Conservation (phyloP, 208 protist genomes). For the Trypanosoma caninum region DNA sequence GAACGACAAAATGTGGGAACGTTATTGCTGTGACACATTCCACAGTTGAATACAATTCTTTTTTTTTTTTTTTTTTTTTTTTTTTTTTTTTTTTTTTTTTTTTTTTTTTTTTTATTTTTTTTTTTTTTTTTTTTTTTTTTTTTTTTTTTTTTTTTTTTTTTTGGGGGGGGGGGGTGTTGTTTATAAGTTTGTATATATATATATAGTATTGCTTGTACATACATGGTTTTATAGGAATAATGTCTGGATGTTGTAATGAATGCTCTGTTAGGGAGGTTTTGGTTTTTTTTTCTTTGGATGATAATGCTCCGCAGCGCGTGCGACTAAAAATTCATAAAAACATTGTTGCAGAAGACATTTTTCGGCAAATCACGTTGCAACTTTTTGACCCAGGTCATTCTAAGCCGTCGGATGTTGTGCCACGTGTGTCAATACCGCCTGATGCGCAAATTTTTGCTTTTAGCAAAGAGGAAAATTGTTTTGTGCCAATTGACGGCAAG, state of each 20-base stretch:
- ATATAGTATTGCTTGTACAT: too few relatives aligned
- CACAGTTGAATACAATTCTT: neutral
- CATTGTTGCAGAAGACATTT: conserved; percentile 17
- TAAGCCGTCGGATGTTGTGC: neutral
- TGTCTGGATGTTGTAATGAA: conserved; percentile 6
- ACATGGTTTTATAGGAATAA: neutral
- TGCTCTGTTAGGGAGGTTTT: conserved; percentile 25
- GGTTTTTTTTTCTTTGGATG: conserved; percentile 23
- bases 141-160: neutral
- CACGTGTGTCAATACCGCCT: neutral
- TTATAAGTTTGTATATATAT: neutral
- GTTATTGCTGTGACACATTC: neutral
- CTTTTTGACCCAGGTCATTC: conserved; percentile 2
- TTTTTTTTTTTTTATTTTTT: neutral
- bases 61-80: conserved; percentile 1
- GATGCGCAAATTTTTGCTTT: conserved; percentile 16
- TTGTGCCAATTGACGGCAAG: conserved; percentile 20
- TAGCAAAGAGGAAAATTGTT: conserved; percentile 22
- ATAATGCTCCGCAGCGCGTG: conserved; percentile 29
- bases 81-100: neutral
- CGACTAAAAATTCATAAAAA: conserved; percentile 25
- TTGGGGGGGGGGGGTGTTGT: too few relatives aligned
- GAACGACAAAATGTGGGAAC: neutral
- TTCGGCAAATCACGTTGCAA: conserved; percentile 32
- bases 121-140: conserved; percentile 5